Evolutionary conservation across 2,329 filamentous ascomycete genomes (phyloP).

Genomic region (Penicillium decumbens): DNA sequence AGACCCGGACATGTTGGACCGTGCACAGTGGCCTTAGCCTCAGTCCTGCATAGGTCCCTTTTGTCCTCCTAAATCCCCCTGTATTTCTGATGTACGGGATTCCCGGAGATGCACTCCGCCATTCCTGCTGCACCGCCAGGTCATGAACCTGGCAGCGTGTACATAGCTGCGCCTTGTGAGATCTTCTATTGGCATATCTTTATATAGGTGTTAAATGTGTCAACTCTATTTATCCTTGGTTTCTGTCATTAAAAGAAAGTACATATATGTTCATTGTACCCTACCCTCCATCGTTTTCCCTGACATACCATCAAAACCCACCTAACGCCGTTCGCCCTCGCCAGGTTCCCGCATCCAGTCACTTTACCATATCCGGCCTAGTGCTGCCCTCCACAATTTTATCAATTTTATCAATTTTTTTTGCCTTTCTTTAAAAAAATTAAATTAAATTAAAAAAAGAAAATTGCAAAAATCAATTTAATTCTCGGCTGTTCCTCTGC

Average conservation of each 20-base stretch:
- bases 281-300: slow-evolving; percentile 14
- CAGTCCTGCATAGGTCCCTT: too few species aligned
- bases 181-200: slow-evolving; percentile 1
- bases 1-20: slow-evolving; percentile 18
- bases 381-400: slow-evolving; percentile 9
- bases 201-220: not conserved
- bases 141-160: slow-evolving; percentile 16
- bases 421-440: not conserved
- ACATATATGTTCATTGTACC: not conserved
- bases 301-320: slow-evolving; percentile 16
- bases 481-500: not conserved
- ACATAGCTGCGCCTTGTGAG: slow-evolving; percentile 3
- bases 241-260: too few species aligned
- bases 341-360: slow-evolving; percentile 7
- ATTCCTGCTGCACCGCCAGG: slow-evolving; percentile 14
- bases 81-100: not conserved
- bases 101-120: slow-evolving; percentile 1
- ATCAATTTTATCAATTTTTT: too few species aligned
- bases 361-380: slow-evolving; percentile 14
- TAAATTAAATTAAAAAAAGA: not conserved
- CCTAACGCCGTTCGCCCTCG: slow-evolving; percentile 20
- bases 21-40: slow-evolving; percentile 15
- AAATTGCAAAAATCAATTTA: not conserved
- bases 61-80: not conserved
- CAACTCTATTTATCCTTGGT: too few species aligned